phyloP scores from a whole-genome alignment of 108 stramenopile genomes.

The Cyclotella baltica region DNA sequence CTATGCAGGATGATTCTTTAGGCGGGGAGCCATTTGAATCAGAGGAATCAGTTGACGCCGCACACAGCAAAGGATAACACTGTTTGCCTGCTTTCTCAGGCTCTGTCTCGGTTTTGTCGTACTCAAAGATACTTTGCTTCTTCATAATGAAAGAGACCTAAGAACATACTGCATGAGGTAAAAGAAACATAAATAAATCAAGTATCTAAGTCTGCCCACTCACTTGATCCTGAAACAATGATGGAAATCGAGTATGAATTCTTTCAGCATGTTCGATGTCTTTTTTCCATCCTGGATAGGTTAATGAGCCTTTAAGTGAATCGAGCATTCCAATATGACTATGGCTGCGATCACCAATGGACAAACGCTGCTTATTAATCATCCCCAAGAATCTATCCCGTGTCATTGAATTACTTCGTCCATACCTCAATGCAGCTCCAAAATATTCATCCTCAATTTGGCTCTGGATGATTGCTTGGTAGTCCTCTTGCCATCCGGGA shows the following conservation, averaged over 20 bases:
- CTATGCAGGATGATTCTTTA: not conserved
- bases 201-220: too few relatives aligned
- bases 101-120: not conserved
- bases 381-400: slow-evolving; percentile 14
- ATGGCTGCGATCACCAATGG: slow-evolving; percentile 21
- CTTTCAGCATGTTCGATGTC: slow-evolving; percentile 23
- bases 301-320: not conserved
- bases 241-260: slow-evolving; percentile 28
- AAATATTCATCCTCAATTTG: not conserved
- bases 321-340: slow-evolving; percentile 22
- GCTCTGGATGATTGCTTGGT: slow-evolving; percentile 7
- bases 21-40: not conserved
- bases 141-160: not conserved
- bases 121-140: slow-evolving; percentile 19
- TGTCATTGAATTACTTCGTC: not conserved
- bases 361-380: slow-evolving; percentile 25
- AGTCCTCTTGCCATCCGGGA: slow-evolving; percentile 23
- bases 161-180: too few relatives aligned
- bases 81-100: not conserved
- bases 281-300: slow-evolving; percentile 10
- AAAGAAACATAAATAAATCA: too few relatives aligned
- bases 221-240: slow-evolving; percentile 7
- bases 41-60: not conserved
- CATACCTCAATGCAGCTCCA: not conserved
- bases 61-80: not conserved